These are phyloP conservation scores for Musa schizocarpa DNA, from an alignment of 176 grass and related monocot genomes.

Conservation along the genomic window DNA sequence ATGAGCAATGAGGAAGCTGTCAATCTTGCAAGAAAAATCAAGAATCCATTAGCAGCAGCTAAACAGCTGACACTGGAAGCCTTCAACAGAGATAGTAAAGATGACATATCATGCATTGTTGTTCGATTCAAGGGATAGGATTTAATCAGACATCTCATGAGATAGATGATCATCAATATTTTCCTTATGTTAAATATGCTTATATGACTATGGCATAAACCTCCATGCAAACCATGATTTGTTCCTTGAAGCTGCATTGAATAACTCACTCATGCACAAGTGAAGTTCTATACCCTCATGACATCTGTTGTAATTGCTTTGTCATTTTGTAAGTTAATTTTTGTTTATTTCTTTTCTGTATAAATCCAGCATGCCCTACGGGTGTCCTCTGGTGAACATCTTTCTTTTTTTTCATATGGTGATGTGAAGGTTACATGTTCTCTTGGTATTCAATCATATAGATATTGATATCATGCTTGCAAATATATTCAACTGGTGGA, in stretches of 20 bases:
- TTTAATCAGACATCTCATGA: neutral
- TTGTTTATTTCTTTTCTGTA: neutral
- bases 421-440: neutral
- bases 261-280: neutral
- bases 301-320: neutral
- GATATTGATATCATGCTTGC: neutral
- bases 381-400: neutral
- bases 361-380: neutral
- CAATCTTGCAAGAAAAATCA: conserved; percentile 1
- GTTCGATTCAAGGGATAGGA: neutral
- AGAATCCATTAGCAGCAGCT: conserved; percentile 14
- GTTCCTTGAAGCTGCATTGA: neutral
- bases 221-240: neutral
- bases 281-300: neutral
- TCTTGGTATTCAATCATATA: neutral
- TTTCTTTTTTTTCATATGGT: neutral
- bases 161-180: neutral
- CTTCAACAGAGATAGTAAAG: conserved; percentile 10
- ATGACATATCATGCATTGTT: conserved; percentile 23
- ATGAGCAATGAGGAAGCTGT: conserved; percentile 20
- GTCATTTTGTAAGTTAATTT: neutral
- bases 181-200: neutral
- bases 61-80: conserved; percentile 11
- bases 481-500: neutral
- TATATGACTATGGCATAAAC: too few relatives aligned